A percentile compares a stretch with the other conserved stretches of the same genome.
These are phyloP conservation scores for Rhodotorula sp. DNA, from an alignment of 1,284 basidiomycete genomes.

Conservation along the genomic window DNA sequence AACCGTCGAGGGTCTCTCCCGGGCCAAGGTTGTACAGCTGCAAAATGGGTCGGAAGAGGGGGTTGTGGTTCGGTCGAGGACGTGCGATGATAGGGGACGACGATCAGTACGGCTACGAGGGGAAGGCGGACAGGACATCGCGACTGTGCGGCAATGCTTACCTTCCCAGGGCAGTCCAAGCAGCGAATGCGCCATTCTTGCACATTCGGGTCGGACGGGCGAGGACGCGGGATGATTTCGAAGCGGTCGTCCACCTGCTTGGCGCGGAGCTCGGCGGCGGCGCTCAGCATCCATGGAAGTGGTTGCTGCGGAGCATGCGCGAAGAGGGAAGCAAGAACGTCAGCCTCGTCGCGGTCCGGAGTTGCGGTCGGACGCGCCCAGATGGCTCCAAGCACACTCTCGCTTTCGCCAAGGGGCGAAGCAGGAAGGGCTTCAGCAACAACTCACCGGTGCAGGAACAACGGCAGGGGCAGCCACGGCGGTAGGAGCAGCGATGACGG, in stretches of 20 bases:
- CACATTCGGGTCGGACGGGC: constrained; percentile 58
- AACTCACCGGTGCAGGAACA: neutral
- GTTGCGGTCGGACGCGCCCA: neutral
- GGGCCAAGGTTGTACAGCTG: constrained; percentile 92
- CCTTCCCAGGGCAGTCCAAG: constrained; percentile 90
- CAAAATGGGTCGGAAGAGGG: constrained; percentile 20
- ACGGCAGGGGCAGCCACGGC: neutral
- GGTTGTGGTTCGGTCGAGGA: too few relatives aligned
- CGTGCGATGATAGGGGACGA: constrained; percentile 19
- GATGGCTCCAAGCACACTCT: too few relatives aligned
- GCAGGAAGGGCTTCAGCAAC: neutral
- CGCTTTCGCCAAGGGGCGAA: neutral
- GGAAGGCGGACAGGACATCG: neutral
- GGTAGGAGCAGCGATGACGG: neutral
- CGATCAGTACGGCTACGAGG: neutral
- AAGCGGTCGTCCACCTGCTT: constrained; percentile 83
- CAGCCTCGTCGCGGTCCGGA: neutral
- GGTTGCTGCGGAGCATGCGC: constrained; percentile 13
- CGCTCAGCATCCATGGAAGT: constrained; percentile 46
- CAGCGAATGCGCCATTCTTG: constrained; percentile 93
- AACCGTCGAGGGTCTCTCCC: constrained; percentile 84
- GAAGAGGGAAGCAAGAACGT: neutral
- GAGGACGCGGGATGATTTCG: constrained; percentile 62
- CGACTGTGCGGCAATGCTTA: constrained; percentile 48
- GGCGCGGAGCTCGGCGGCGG: constrained; percentile 66